phyloP scores from a whole-genome alignment of 768 basidiomycete genomes.

The Daedaleopsis sinensis region DNA sequence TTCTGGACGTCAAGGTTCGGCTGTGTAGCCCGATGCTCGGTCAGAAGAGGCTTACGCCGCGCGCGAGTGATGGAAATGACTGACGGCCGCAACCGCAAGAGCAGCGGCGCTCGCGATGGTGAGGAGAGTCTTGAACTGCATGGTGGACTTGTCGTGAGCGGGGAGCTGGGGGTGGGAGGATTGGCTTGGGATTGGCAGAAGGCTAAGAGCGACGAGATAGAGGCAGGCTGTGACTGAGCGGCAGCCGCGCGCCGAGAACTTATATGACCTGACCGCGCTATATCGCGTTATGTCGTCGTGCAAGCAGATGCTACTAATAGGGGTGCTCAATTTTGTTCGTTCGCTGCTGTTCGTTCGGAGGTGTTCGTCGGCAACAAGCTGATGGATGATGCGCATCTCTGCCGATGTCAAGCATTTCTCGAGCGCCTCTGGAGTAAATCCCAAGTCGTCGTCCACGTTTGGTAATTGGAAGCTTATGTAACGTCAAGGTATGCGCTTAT shows the following conservation, averaged over 20 bases:
- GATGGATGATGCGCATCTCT: too few relatives aligned
- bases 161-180: neutral
- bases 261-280: constrained; percentile 2
- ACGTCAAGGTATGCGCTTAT: too few relatives aligned
- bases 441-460: too few relatives aligned
- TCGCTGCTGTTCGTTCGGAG: too few relatives aligned
- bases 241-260: neutral
- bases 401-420: too few relatives aligned
- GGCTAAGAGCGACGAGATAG: neutral
- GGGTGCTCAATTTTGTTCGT: too few relatives aligned
- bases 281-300: neutral
- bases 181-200: neutral
- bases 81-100: constrained; percentile 6
- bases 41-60: neutral
- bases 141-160: neutral
- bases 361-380: too few relatives aligned
- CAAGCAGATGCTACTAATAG: neutral
- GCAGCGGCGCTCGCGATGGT: constrained; percentile 14
- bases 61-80: neutral
- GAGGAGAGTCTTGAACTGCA: constrained; percentile 20
- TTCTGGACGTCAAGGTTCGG: neutral
- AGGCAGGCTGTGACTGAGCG: neutral
- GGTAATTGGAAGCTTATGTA: too few relatives aligned
- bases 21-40: neutral
- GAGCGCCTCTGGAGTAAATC: too few relatives aligned